Conservation (phyloP, 768 basidiomycete species). For the Phylloporus scabripes region DNA sequence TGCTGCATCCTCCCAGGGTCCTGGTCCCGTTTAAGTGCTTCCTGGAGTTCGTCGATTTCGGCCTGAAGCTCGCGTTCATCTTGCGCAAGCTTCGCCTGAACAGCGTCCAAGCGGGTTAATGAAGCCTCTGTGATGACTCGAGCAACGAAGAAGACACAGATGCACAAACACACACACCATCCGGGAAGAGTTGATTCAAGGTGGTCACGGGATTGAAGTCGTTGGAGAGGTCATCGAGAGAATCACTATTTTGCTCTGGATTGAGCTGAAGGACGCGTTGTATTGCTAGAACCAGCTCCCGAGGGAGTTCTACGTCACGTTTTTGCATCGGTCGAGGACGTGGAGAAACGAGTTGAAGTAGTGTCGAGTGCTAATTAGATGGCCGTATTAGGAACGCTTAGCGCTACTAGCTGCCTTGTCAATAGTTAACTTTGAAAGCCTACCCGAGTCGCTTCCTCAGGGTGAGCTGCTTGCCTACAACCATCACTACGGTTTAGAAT, state of each 20-base stretch:
- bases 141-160: slow-evolving; percentile 1
- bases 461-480: slow-evolving; percentile 6
- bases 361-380: neutral
- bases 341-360: neutral
- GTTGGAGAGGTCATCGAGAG: slow-evolving; percentile 52
- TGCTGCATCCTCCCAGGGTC: slow-evolving; percentile 85
- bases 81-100: slow-evolving; percentile 62
- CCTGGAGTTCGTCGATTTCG: slow-evolving; percentile 66
- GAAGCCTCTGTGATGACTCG: slow-evolving; percentile 55
- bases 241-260: slow-evolving; percentile 40
- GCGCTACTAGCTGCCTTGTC: neutral
- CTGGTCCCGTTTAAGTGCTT: slow-evolving; percentile 67
- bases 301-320: slow-evolving; percentile 48
- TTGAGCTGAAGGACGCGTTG: slow-evolving; percentile 62
- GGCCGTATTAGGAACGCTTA: slow-evolving; percentile 12
- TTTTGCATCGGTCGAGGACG: slow-evolving; percentile 16
- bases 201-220: slow-evolving; percentile 53
- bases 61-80: slow-evolving; percentile 64
- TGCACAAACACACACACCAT: slow-evolving; percentile 48
- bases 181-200: slow-evolving; percentile 63
- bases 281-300: slow-evolving; percentile 63
- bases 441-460: no score
- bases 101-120: slow-evolving; percentile 61
- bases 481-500: slow-evolving; percentile 4
- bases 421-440: neutral